Base-by-base conservation (phyloP, 2,329 filamentous ascomycete species). In the Hortaea werneckii region DNA sequence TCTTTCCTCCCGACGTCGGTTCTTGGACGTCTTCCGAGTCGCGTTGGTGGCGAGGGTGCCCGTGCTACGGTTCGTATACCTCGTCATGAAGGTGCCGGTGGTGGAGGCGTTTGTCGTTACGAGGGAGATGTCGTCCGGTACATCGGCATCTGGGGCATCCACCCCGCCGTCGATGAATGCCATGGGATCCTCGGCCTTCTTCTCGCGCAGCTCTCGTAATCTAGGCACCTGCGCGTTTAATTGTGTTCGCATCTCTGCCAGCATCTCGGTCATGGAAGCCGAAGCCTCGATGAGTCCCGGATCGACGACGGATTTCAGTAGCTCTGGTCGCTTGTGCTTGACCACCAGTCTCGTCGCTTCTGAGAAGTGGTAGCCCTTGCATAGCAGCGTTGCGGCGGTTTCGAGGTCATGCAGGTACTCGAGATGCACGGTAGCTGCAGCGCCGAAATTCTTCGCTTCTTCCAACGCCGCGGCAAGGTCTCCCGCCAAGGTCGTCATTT, bases 101-200 rank as follows among this genome's bases (percentile, higher is more conserved):
- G 90, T 95, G 49, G 80, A 85, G 13, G 87, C 73, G 43, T 89
- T 79, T 3, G 88, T 95, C 0, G 89, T 85, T 0, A 92, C 92
- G 2, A 98, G 74, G 1, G 87, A 95, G 42, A 98, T 76, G 65
- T 98, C 89, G 62, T 98, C 92, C 0, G 90, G 92, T 1, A 94
- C 75, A 54, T 94, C 86, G 4, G 67, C 81, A 1, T 66, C 70
- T 9, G 32, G 9, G 32, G 32, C 32, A n/a, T 35, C n/a, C 47
- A 48, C 56, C 4, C 70, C 58, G 4, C 71, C 84, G 54, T 92
- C 87, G 65, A 87, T 94, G 68, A 94, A 95, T 3, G 83, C 83
- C 29, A 95, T 59, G 0, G 92, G 92, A 57, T 98, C 88, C 52
- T 86, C 80, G 35, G 77, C 76, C 44, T 94, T 94, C 60, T 87